Percentiles rank a stretch among this genome's conserved stretches.
Conservation (phyloP, 176 grass and related monocot species). For the Carex myosuroides region DNA sequence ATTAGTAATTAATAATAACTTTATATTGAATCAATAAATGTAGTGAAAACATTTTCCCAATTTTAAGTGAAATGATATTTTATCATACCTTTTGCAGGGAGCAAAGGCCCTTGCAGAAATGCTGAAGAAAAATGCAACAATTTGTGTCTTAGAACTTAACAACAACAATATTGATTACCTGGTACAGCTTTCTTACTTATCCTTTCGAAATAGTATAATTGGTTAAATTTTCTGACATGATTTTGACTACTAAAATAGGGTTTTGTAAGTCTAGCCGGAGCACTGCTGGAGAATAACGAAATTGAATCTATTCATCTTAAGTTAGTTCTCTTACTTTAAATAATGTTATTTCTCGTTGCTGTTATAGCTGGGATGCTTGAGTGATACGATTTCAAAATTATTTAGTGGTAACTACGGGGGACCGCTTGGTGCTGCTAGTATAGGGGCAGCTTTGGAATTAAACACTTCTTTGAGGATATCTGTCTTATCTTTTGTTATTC, state of each 20-base stretch:
- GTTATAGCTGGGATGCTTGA: slow-evolving; percentile 2
- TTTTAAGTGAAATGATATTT: background rate
- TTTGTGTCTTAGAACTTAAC: slow-evolving; percentile 73
- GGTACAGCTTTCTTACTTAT: slow-evolving; percentile 41
- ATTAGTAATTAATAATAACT: background rate
- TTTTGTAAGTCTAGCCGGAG: slow-evolving; percentile 87
- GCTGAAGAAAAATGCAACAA: slow-evolving; percentile 81
- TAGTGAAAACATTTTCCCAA: background rate
- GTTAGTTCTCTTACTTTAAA: slow-evolving; percentile 54
- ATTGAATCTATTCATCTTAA: slow-evolving; percentile 86
- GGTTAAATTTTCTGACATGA: slow-evolving; percentile 8
- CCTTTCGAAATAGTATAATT: slow-evolving; percentile 15
- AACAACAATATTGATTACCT: slow-evolving; percentile 90
- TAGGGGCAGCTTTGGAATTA: slow-evolving; percentile 74
- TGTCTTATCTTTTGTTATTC: background rate
- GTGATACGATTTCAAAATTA: slow-evolving; percentile 22
- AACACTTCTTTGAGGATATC: slow-evolving; percentile 97
- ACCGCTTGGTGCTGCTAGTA: slow-evolving; percentile 75
- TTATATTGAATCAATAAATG: background rate
- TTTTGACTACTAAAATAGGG: slow-evolving; percentile 50
- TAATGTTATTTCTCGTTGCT: slow-evolving; percentile 15
- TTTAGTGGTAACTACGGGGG: slow-evolving; percentile 96
- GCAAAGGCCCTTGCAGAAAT: slow-evolving; percentile 78
- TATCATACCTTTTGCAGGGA: slow-evolving; percentile 48
- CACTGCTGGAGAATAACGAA: slow-evolving; percentile 76